Base-by-base conservation (phyloP, 306 rosid genomes). In the Quercus dentata region DNA sequence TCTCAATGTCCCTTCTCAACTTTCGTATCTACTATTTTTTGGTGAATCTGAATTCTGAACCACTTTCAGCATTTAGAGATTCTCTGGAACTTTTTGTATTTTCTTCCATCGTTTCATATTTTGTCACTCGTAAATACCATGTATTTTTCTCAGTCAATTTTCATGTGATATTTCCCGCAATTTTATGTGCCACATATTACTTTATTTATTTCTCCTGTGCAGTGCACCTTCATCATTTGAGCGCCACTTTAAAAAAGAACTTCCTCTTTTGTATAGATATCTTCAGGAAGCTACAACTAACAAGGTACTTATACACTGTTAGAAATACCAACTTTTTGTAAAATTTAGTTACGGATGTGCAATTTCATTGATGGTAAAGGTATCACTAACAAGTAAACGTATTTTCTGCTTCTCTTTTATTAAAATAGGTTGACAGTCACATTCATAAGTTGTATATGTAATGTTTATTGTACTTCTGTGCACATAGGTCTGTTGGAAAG, bases 211-310 rank as follows among this genome's bases (percentile, higher is more conserved):
- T 74, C 51, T 88, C 30, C 72, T 69, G 3, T 87, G 79, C 56
- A 93, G 97, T 81, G 97, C 93, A 41, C 97, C 97, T 73, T 85
- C 91, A 70, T 84, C 94, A 51, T 93, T 86, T 87, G 97, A 91
- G 87, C 86, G 88, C 71, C 91, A 91, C 19, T 93, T 93, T 74
- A 80, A 69, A 80, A 81, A 79, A 70, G 93, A 91, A 56, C 84
- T 84, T 82, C 91, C 94, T 28, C 90, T 85, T 73, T 76, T 91
- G 69, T 89, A 89, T 69, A 80, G 78, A 78, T 89, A 91, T 77
- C 89, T 91, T 64, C 71, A 56, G 92, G 54, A 85, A 69, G 90
- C 92, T 85, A 89, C 91, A 56, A n/a, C 78, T 74, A 77, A 80
- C 74, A 91, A 88, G 97, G 97, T 93, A 89, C 58, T 68, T 57